These are phyloP conservation scores for Mycena epipterygia DNA, from an alignment of 768 basidiomycete species.

Conservation along the genomic window DNA sequence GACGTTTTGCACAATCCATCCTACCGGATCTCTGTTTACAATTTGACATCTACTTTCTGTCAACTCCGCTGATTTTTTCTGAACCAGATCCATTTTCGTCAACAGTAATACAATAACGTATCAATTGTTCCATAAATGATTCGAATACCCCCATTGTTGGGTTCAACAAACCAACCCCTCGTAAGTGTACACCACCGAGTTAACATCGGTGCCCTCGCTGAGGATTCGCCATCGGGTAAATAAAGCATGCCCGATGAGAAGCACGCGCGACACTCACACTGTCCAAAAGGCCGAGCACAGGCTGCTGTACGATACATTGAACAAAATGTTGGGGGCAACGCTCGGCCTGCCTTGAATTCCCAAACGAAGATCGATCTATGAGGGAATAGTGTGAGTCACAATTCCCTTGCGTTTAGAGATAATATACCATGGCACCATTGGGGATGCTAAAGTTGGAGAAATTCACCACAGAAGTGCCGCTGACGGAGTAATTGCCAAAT, in stretches of 20 bases:
- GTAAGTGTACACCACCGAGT: slow-evolving; percentile 1
- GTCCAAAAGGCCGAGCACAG: slow-evolving; percentile 5
- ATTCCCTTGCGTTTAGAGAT: neutral
- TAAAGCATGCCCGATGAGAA: neutral
- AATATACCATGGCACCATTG: neutral
- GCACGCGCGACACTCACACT: neutral
- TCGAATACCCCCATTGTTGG: neutral
- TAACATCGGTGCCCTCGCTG: neutral
- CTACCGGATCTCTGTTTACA: too few species aligned
- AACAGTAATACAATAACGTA: too few species aligned
- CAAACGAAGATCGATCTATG: slow-evolving; percentile 9
- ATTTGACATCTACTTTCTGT: too few species aligned
- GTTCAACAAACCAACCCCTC: slow-evolving; percentile 3
- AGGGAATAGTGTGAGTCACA: neutral
- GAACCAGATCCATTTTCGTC: too few species aligned
- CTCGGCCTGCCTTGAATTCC: neutral
- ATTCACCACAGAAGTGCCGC: neutral
- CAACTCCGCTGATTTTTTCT: too few species aligned
- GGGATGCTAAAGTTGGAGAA: neutral
- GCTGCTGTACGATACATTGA: slow-evolving; percentile 9
- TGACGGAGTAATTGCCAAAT: too few species aligned
- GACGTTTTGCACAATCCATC: too few species aligned
- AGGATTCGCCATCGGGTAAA: neutral
- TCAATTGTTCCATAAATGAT: neutral
- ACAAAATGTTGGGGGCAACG: slow-evolving; percentile 3